A percentile compares a stretch with the other conserved stretches of the same genome.
Conservation (phyloP, 768 basidiomycete genomes). For the Cystoderma amianthinum region DNA sequence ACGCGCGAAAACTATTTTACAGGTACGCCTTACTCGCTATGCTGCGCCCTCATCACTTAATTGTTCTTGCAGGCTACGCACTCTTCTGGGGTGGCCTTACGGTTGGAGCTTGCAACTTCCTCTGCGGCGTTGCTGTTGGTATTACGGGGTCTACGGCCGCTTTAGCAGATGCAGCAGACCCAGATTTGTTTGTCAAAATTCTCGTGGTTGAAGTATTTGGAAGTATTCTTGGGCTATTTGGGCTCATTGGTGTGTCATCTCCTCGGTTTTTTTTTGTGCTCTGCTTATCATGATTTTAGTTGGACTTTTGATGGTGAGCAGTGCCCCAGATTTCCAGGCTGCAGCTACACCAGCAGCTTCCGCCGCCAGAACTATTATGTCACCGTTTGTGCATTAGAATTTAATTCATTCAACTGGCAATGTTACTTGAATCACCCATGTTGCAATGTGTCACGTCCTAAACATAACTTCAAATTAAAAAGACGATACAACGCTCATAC, state of each 20-base stretch:
- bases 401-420: background rate
- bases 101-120: constrained; percentile 88
- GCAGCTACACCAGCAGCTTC: constrained; percentile 23
- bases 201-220: constrained; percentile 94
- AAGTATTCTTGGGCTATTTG: constrained; percentile 88
- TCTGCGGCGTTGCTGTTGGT: constrained; percentile 93
- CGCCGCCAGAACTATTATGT: constrained; percentile 24
- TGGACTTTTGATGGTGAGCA: constrained; percentile 72
- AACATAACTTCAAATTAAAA: no score
- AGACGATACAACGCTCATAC: background rate
- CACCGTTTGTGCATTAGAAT: constrained; percentile 27
- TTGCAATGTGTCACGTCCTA: no score
- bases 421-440: no score
- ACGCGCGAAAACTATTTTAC: constrained; percentile 90
- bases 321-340: constrained; percentile 51
- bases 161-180: constrained; percentile 91
- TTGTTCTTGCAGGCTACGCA: constrained; percentile 67
- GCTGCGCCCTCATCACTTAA: background rate
- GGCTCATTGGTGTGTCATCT: constrained; percentile 71
- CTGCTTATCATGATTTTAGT: constrained; percentile 33
- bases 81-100: constrained; percentile 97
- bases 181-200: constrained; percentile 91
- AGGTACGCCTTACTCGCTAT: no score
- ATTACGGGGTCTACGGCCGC: constrained; percentile 95
- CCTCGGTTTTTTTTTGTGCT: background rate